Conservation (phyloP, 106 monocot genomes). For the Allium fistulosum region DNA sequence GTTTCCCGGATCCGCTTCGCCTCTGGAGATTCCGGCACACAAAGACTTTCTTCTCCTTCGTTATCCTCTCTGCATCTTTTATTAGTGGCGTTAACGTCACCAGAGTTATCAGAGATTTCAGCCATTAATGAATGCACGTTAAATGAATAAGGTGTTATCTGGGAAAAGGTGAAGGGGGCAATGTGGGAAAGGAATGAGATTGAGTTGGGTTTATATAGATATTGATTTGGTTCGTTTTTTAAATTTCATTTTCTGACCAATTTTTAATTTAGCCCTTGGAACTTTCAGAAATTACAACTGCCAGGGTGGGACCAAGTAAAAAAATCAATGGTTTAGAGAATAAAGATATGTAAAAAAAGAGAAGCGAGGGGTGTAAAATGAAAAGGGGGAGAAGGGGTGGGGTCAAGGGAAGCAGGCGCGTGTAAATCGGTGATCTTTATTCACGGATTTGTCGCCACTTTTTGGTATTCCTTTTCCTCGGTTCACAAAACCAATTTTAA, state of each 20-base stretch:
- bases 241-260: background rate
- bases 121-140: background rate
- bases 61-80: background rate
- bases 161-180: background rate
- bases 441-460: slow-evolving; percentile 1
- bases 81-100: slow-evolving; percentile 1
- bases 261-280: too few relatives aligned
- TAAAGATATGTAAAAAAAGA: background rate
- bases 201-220: slow-evolving; percentile 15
- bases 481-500: background rate
- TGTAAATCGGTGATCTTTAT: slow-evolving; percentile 13
- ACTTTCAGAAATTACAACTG: too few relatives aligned
- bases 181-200: background rate
- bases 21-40: slow-evolving; percentile 1
- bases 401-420: slow-evolving; percentile 12
- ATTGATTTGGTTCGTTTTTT: background rate
- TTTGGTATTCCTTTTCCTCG: background rate
- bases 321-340: background rate
- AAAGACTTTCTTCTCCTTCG: background rate
- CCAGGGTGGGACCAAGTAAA: background rate
- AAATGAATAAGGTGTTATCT: background rate
- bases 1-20: slow-evolving; percentile 11
- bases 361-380: background rate
- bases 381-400: background rate
- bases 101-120: background rate